Percentiles rank a stretch among this genome's conserved stretches.
phyloP scores from a whole-genome alignment of 176 grass and related monocot genomes.

The Eragrostis nindensis region DNA sequence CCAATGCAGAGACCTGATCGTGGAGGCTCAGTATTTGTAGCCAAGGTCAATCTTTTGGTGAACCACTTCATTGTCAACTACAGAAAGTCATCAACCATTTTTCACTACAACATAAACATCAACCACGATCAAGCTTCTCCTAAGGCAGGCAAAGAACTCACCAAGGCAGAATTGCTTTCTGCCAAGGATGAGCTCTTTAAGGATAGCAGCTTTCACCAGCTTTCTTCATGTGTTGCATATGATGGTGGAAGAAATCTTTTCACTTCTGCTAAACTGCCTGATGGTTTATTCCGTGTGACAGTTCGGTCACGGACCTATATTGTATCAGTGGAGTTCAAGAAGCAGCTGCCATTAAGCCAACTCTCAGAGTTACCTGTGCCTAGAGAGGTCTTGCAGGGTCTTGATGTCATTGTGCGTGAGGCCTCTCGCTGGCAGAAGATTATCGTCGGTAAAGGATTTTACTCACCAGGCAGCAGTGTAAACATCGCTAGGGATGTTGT shows the following conservation, averaged over 20 bases:
- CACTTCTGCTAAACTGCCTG: constrained; percentile 51
- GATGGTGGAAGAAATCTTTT: constrained; percentile 63
- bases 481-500: constrained; percentile 36
- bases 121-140: constrained; percentile 34
- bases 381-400: constrained; percentile 63
- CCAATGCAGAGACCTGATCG: constrained; percentile 56
- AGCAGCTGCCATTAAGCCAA: constrained; percentile 52
- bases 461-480: constrained; percentile 19
- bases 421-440: constrained; percentile 54
- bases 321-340: constrained; percentile 56
- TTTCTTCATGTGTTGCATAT: constrained; percentile 54
- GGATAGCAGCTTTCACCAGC: constrained; percentile 38
- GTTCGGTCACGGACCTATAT: constrained; percentile 44
- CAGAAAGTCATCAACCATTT: constrained; percentile 35
- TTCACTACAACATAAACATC: constrained; percentile 67
- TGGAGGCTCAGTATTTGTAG: constrained; percentile 40
- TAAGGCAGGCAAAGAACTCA: constrained; percentile 47
- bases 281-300: constrained; percentile 41
- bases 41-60: constrained; percentile 44
- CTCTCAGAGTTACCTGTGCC: constrained; percentile 52
- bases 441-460: constrained; percentile 51
- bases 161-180: constrained; percentile 54
- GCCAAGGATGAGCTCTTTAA: constrained; percentile 63
- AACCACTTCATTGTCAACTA: constrained; percentile 62
- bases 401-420: constrained; percentile 64